Evolutionary conservation across 2,329 filamentous ascomycete genomes (phyloP), one percentile per base, ranked within the genome.

Genomic region (Coniochaeta sp.): DNA sequence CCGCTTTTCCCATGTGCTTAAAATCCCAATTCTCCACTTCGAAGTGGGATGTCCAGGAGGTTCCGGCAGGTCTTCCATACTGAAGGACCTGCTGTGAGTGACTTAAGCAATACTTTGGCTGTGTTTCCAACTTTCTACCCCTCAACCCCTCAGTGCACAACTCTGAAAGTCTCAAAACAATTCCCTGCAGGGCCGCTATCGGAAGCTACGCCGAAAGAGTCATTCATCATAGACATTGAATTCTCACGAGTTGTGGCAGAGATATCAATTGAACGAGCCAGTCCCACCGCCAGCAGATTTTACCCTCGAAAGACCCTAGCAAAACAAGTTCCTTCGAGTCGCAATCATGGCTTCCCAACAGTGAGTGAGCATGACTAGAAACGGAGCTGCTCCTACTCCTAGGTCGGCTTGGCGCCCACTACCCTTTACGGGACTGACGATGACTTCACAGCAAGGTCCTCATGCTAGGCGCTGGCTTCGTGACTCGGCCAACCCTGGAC

Each of bases 401-500:
- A 33, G 31, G 33, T n/a, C 33, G 33, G 7, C 13, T n/a, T 38
- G 33, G 33, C 33, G 7, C 42, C n/a, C 42, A n/a, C n/a, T n/a
- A n/a, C n/a, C n/a, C n/a, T n/a, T n/a, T n/a, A n/a, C n/a, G n/a
- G n/a, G 9, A 30, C 24, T 47, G 16, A 47, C 42, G 5, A 30
- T 27, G 16, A 47, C 6, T 42, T 14, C n/a, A 20, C 18, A 62
- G 62, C 53, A 65, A 63, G 63, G 66, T 69, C 55, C 65, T 72
- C 26, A 71, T 76, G 68, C 73, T 76, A 60, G 76, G 76, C 56
- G 71, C 77, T 51, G 77, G 77, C 63, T 79, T 79, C 66, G 82
- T 85, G 59, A 79, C 82, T 59, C 76, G 74, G 63, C 83, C 84
- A 52, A 85, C 83, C 16, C 76, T 87, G 55, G 79, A 87, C 57